Evolutionary conservation across 306 rosid genomes (phyloP), one percentile per base, ranked within the genome.

Genomic region (Casuarina equisetifolia): DNA sequence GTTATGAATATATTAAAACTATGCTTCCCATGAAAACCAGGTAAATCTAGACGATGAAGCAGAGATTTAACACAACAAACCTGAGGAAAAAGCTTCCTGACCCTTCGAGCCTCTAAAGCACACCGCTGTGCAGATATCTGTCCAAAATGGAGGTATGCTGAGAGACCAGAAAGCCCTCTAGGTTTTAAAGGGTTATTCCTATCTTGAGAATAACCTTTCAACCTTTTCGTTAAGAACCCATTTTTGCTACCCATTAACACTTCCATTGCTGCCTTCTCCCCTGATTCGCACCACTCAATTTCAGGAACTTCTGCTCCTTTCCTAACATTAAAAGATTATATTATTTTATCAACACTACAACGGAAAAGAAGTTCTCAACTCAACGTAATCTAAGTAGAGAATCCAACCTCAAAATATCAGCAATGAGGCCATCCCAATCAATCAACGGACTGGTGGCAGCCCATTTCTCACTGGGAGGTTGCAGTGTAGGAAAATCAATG

Each of bases 101-200:
- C 74, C 15, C 66, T 86, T 17, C 88, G 90, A 19, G 97, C 93
- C 86, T 94, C 98, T n/a, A 94, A 74, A 75, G 97, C 98, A 86
- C 97, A 94, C 20, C 98, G 85, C 78, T 94, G 97, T 4, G 97
- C 90, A 49, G 97, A 94, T 84, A 92, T 85, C 73, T 89, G 95
- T 59, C 97, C 98, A 87, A 94, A 92, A 85, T 94, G 98, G 87
- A 94, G 78, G 84, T 95, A 92, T 25, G 98, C 97, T 57, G 98
- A 95, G 58, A 95, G 86, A 42, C 98, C 93, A 61, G 98, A 95
- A 74, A 95, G 86, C 2, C 86, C 96, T 69, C 74, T 82, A 38
- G 97, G 90, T 75, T 92, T 88, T 79, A 87, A 78, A 0, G 98
- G 97, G 77, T 95, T 89, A 63, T 88, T 91, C 70, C 97, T 84